Base-by-base conservation (phyloP, 257 asterid genomes). In the Solanum sitiens region DNA sequence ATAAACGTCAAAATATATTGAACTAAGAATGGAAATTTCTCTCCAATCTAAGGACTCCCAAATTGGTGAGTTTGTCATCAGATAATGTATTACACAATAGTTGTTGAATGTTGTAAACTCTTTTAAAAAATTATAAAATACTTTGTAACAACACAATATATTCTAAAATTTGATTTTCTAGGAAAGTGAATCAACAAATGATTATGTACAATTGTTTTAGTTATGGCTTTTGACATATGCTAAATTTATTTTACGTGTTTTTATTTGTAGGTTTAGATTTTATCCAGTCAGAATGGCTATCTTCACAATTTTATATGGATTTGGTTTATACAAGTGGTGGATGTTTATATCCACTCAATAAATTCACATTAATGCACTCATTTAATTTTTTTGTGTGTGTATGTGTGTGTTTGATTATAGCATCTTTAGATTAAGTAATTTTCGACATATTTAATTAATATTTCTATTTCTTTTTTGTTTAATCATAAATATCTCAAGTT, bases 251-350 rank as follows among this genome's bases (percentile, higher is more conserved):
- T 37, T 61, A 25, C 30, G 45, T 37, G 53, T 84, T 44, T 50
- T 30, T 20, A 11, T 33, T 23, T 89, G 92, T 94, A 94, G 95
- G 92, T 91, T 92, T 61, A 91, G 86, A 89, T 20, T 92, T 45
- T 91, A 94, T 70, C 94, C 96, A 0, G 86, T 92, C 40, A 90
- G 96, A 87, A 3, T 91, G 87, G 74, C 86, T 35, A 37, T 94
- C 59, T 92, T 91, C 88, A 25, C 79, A 7, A n/a, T 42, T 18
- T 87, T 86, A 70, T 91, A 91, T 71, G 90, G 89, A 3, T 86
- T 83, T 86, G 87, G 59, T 11, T 30, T 89, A 37, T 89, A 89
- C 53, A 91, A 86, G 85, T 91, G 92, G 92, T 91, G 92, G 91
- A 82, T 23, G 33, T 74, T 35, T 53, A 87, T 91, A 12, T 88